Percentiles rank a stretch among this genome's conserved stretches.
phyloP scores from a whole-genome alignment of 208 protist genomes.

The Acanthamoeba royreba region DNA sequence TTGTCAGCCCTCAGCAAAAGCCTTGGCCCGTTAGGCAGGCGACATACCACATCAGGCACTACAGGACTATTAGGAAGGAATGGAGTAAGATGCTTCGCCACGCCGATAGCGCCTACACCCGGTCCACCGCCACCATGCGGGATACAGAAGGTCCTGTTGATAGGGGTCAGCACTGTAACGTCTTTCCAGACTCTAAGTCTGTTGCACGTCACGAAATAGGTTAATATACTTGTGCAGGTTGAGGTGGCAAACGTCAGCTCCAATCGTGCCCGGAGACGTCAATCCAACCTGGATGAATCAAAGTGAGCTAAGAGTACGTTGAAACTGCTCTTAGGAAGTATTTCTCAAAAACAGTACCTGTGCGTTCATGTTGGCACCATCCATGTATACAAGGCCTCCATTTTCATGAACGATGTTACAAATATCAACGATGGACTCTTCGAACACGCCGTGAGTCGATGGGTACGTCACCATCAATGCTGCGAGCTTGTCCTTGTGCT shows the following conservation, averaged over 20 bases:
- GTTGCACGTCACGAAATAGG: background rate
- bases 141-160: conserved; percentile 92
- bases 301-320: too few species aligned
- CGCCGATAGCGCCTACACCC: conserved; percentile 96
- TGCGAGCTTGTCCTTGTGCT: conserved; percentile 89
- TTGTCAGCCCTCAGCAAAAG: background rate
- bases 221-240: conserved; percentile 95
- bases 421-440: conserved; percentile 88
- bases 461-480: conserved; percentile 98
- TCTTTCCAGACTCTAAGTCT: background rate
- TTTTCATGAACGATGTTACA: conserved; percentile 86
- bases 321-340: too few species aligned
- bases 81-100: conserved; percentile 88
- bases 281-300: conserved; percentile 91
- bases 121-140: conserved; percentile 96
- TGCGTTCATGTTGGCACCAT: conserved; percentile 98
- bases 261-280: conserved; percentile 88
- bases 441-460: conserved; percentile 97
- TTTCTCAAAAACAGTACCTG: too few species aligned
- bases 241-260: conserved; percentile 96
- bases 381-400: conserved; percentile 96
- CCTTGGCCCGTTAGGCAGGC: background rate
- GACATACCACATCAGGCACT: background rate
- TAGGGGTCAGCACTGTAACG: too few species aligned
- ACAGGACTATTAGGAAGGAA: conserved; percentile 87